These are phyloP conservation scores for Penicillium angulare DNA, from an alignment of 495 filamentous ascomycete species.

Conservation along the genomic window DNA sequence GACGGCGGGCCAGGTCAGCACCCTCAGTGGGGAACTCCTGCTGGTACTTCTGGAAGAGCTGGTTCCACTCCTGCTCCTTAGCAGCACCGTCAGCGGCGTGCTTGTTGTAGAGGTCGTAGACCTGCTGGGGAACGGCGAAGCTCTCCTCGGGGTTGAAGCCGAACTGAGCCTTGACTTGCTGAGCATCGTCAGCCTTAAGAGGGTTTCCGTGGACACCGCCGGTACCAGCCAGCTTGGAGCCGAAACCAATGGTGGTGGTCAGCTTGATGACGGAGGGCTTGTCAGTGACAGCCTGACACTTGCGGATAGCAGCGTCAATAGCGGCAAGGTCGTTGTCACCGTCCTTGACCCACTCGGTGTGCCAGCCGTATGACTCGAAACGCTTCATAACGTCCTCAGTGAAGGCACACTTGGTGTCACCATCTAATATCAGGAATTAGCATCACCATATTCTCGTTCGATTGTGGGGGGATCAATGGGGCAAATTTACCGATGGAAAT, in stretches of 20 bases:
- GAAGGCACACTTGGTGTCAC: slow-evolving; percentile 92
- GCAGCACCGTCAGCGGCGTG: slow-evolving; percentile 81
- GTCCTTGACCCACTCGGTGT: slow-evolving; percentile 79
- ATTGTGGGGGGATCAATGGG: background rate
- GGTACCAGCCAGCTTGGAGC: slow-evolving; percentile 90
- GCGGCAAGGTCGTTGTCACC: slow-evolving; percentile 86
- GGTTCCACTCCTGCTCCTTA: slow-evolving; percentile 92
- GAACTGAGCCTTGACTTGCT: slow-evolving; percentile 87
- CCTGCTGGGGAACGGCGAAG: slow-evolving; percentile 91
- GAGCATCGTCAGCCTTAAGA: slow-evolving; percentile 89
- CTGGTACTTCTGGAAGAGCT: slow-evolving; percentile 84
- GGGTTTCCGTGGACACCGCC: slow-evolving; percentile 93
- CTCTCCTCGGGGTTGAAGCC: slow-evolving; percentile 93
- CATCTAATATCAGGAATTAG: slow-evolving; percentile 54
- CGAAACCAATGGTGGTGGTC: slow-evolving; percentile 96
- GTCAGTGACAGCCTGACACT: slow-evolving; percentile 82
- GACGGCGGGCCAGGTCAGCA: slow-evolving; percentile 78
- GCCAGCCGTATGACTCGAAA: slow-evolving; percentile 98
- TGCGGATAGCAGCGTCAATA: slow-evolving; percentile 86
- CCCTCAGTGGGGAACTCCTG: slow-evolving; percentile 71
- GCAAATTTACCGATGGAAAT: slow-evolving; percentile 75
- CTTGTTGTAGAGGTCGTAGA: slow-evolving; percentile 88
- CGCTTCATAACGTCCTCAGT: slow-evolving; percentile 96
- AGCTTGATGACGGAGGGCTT: slow-evolving; percentile 98
- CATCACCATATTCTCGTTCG: background rate